phyloP scores from a whole-genome alignment of 176 grass and related monocot genomes.

The Carex kokanica region DNA sequence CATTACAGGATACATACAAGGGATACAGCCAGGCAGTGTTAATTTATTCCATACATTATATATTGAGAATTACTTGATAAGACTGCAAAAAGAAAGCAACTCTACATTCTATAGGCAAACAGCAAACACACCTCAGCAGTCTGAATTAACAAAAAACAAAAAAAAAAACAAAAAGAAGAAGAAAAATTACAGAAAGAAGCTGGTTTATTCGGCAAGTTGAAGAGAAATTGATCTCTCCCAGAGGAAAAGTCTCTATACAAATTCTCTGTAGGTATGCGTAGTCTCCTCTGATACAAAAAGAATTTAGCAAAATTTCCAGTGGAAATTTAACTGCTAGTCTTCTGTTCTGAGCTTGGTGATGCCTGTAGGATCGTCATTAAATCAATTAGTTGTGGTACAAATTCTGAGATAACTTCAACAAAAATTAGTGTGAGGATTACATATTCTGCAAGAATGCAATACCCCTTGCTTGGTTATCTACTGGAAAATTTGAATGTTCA shows the following conservation, averaged over 20 bases:
- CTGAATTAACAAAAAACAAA: conserved; percentile 32
- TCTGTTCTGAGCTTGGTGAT: conserved; percentile 68
- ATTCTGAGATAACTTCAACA: neutral
- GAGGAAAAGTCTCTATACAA: conserved; percentile 73
- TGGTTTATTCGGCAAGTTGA: conserved; percentile 19
- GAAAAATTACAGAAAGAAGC: conserved; percentile 23
- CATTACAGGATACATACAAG: neutral
- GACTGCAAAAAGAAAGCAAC: neutral
- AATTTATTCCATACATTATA: neutral
- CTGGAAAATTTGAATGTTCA: neutral
- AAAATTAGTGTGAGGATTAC: neutral
- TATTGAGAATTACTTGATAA: neutral
- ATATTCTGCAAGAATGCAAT: neutral
- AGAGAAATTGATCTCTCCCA: conserved; percentile 29
- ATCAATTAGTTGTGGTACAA: neutral
- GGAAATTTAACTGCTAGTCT: conserved; percentile 53
- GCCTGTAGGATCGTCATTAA: conserved; percentile 33
- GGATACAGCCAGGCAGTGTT: neutral
- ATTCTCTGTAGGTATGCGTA: conserved; percentile 27
- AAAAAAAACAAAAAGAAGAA: neutral
- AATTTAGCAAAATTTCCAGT: conserved; percentile 32
- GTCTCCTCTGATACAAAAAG: conserved; percentile 28
- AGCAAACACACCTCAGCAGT: conserved; percentile 4
- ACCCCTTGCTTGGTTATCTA: neutral
- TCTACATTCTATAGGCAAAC: neutral